Base-by-base conservation (phyloP, 495 filamentous ascomycete genomes). In the Hyaloscypha finlandica region DNA sequence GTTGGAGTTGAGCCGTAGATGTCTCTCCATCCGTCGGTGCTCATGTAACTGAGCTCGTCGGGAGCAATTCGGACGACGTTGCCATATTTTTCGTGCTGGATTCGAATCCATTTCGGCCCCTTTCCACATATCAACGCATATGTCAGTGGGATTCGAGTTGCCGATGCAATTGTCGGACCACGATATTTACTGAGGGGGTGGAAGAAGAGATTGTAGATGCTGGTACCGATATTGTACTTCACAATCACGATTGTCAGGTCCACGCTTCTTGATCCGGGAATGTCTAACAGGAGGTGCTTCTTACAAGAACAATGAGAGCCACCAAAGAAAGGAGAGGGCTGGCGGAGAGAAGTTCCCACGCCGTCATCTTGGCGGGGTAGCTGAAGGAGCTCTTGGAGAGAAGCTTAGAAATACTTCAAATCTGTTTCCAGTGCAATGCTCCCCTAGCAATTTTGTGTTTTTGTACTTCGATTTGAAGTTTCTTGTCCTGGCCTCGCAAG, bases 11-110 rank as follows among this genome's bases (percentile, higher is more conserved):
- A 14, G 60, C 81, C 82, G 73, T 82, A 81, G 57, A 88, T 85
- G 45, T 87, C 83, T 59, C 80, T 80, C 84, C 83, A 87, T 5
- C 84, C 85, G 30, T 78, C 73, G 0, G 81, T 75, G 48, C 77
- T 70, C 3, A 71, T 74, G 72, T 79, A 87, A 3, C 78, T 74
- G 19, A 88, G 76, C 65, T 86, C 80, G 63, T 83, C 71, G 0
- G 86, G 85, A 0, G 80, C 80, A 33, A 85, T 75, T 11, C 85
- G 84, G 16, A 88, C 80, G 3, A 84, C 75, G 29, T 78, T 68
- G 8, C 84, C 85, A 63, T 88, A 88, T 29, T 73, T 67, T n/a
- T 74, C 54, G 71, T 86, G 84, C 16, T 85, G 67, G n/a, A 69
- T 63, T 39, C 80, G 76, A 59, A 83, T 76, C 31, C 79, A 73